A percentile compares a stretch with the other conserved stretches of the same genome.
Conservation (phyloP, 2,329 filamentous ascomycete species). For the Blumeriella jaapii region DNA sequence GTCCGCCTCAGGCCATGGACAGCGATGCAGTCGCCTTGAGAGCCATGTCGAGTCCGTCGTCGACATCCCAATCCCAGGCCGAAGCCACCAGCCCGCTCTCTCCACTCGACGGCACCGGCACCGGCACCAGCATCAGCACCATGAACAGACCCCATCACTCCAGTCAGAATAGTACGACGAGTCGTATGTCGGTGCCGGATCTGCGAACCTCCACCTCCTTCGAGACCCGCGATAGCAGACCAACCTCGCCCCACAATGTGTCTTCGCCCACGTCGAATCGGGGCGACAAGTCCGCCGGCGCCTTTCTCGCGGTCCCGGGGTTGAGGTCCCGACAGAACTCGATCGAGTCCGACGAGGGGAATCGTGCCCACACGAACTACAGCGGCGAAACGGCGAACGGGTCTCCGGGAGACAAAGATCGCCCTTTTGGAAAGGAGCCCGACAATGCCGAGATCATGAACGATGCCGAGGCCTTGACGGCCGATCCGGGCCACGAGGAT, state of each 20-base stretch:
- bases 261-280: constrained; percentile 47
- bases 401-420: constrained; percentile 31
- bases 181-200: constrained; percentile 31
- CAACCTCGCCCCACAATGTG: constrained; percentile 56
- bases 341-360: constrained; percentile 47
- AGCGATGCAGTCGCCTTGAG: constrained; percentile 27
- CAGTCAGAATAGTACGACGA: constrained; percentile 21
- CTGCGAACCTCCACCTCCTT: constrained; percentile 43
- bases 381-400: constrained; percentile 31
- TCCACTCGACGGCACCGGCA: constrained; percentile 23
- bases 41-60: constrained; percentile 27
- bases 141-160: constrained; percentile 15
- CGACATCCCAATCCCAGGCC: constrained; percentile 23
- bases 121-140: too few relatives aligned
- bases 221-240: constrained; percentile 48
- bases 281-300: constrained; percentile 36
- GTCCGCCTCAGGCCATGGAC: constrained; percentile 24
- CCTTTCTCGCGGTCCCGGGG: constrained; percentile 52
- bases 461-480: constrained; percentile 33
- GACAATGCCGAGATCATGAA: constrained; percentile 39
- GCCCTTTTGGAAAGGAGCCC: constrained; percentile 28
- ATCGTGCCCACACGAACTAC: constrained; percentile 33
- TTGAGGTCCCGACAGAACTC: constrained; percentile 53
- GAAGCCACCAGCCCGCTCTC: constrained; percentile 27
- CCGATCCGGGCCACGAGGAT: constrained; percentile 60